A percentile compares a stretch with the other conserved stretches of the same genome.
Conservation (phyloP, 73 alveolate species). For the Paraurostyla sp. region DNA sequence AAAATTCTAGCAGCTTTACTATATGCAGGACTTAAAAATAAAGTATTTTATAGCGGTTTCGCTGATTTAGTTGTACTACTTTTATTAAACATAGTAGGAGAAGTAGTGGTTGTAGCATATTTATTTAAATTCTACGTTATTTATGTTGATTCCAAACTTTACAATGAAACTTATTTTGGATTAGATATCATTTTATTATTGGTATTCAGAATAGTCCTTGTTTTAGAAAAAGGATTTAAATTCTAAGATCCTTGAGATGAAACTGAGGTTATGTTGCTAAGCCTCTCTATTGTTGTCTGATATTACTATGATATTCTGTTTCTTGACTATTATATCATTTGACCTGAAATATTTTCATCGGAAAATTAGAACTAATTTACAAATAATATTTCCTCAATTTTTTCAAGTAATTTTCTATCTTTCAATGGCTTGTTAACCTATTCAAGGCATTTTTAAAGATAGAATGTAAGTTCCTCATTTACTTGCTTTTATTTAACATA, state of each 20-base stretch:
- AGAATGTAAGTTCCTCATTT: neutral
- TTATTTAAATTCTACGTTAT: neutral
- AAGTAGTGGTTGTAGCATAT: neutral
- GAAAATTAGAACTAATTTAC: neutral
- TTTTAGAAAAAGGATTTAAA: neutral
- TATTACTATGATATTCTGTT: no score
- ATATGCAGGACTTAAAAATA: neutral
- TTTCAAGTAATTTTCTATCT: neutral
- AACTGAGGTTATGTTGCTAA: neutral
- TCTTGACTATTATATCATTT: no score
- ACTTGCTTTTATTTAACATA: neutral
- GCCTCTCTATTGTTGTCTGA: no score
- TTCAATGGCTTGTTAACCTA: neutral
- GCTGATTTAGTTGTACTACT: neutral
- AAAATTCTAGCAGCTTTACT: neutral
- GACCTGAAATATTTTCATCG: neutral
- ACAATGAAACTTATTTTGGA: constrained; percentile 2
- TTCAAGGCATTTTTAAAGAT: neutral
- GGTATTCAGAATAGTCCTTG: neutral
- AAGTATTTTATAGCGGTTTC: neutral
- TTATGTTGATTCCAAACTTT: constrained; percentile 23
- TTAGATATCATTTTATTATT: neutral
- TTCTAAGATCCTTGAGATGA: neutral
- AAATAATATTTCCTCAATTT: neutral
- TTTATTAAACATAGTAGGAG: neutral